Evolutionary conservation across 306 rosid species (phyloP).

Genomic region (Malus sieversii): DNA sequence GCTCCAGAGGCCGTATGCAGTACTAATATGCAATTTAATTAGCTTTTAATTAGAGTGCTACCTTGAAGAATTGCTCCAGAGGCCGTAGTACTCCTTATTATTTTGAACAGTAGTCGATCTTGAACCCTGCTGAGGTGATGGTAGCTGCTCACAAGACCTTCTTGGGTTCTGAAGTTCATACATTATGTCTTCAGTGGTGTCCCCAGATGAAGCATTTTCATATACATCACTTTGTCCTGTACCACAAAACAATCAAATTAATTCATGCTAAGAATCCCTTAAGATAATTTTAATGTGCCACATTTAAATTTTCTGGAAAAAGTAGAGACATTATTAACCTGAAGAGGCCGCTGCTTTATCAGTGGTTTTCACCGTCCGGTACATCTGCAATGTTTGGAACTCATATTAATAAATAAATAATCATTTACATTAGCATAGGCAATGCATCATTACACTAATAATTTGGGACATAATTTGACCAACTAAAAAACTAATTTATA

Average conservation of each 20-base stretch:
- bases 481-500: no score
- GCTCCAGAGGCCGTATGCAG: no score
- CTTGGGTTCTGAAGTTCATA: conserved; percentile 55
- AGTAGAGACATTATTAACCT: conserved; percentile 29
- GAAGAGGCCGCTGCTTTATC: conserved; percentile 85
- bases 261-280: not conserved
- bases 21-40: not conserved
- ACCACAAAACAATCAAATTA: not conserved
- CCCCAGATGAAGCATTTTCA: conserved; percentile 89
- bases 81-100: conserved; percentile 41
- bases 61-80: conserved; percentile 96
- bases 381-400: conserved; percentile 48
- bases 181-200: conserved; percentile 71
- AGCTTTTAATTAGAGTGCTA: conserved; percentile 4
- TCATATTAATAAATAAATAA: no score
- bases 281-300: not conserved
- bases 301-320: not conserved
- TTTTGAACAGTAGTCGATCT: conserved; percentile 45
- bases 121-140: conserved; percentile 25
- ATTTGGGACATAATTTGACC: not conserved
- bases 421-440: not conserved
- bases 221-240: conserved; percentile 68
- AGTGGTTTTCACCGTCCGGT: conserved; percentile 92
- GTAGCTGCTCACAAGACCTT: conserved; percentile 28
- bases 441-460: not conserved